These are phyloP conservation scores for Podila minutissima DNA, from an alignment of 192 early-diverging fungal species.

Conservation along the genomic window DNA sequence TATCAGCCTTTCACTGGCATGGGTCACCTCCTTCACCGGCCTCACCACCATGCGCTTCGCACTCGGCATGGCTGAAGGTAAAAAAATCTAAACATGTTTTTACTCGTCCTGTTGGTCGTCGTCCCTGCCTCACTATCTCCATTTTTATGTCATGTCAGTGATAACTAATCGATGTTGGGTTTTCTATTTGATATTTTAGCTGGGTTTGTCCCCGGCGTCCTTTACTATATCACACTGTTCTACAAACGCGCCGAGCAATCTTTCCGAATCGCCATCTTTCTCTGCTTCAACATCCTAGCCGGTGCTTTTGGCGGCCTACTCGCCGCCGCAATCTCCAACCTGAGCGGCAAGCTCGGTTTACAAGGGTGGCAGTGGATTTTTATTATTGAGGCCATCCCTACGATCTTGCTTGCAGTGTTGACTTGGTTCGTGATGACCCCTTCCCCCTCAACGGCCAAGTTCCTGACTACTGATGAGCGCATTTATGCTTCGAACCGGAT, in stretches of 20 bases:
- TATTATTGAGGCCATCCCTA: slow-evolving; percentile 73
- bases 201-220: slow-evolving; percentile 77
- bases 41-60: slow-evolving; percentile 48
- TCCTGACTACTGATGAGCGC: slow-evolving; percentile 47
- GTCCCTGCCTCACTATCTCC: slow-evolving; percentile 15
- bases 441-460: slow-evolving; percentile 51
- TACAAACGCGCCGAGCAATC: slow-evolving; percentile 76
- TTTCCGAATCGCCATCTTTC: slow-evolving; percentile 72
- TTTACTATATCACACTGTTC: slow-evolving; percentile 76
- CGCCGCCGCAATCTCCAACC: slow-evolving; percentile 70
- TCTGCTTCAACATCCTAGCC: slow-evolving; percentile 74
- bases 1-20: slow-evolving; percentile 70
- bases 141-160: slow-evolving; percentile 3
- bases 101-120: slow-evolving; percentile 28
- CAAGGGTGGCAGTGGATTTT: slow-evolving; percentile 80
- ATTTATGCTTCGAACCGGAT: slow-evolving; percentile 51
- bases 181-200: slow-evolving; percentile 64
- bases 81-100: neutral
- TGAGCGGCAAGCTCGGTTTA: slow-evolving; percentile 60
- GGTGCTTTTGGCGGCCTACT: slow-evolving; percentile 81
- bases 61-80: slow-evolving; percentile 36
- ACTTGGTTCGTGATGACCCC: slow-evolving; percentile 65
- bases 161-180: neutral
- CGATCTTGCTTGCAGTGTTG: slow-evolving; percentile 65
- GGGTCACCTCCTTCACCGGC: slow-evolving; percentile 63